Base-by-base conservation (phyloP, 2,329 filamentous ascomycete species). In the Raffaelea albimanens region DNA sequence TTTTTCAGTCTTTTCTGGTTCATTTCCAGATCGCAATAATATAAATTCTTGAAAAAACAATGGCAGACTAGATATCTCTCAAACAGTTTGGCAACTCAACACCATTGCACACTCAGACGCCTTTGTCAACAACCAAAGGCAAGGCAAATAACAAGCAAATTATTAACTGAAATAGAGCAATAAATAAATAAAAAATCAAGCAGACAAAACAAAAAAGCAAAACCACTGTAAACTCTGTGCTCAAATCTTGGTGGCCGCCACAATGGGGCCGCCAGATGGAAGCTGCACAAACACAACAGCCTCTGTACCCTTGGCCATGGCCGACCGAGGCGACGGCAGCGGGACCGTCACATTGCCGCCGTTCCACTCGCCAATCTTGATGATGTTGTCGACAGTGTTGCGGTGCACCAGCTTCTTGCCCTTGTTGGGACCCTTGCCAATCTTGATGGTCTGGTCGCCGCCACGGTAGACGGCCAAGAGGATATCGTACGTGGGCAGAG, bases 321-420 rank as follows among this genome's bases (percentile, higher is more conserved):
- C 43, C 3, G 53, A 47, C n/a, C 50, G 50, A 13, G 53, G 40
- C 10, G 50, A 29, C 5, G 61, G 61, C 41, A 63, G 52, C 4
- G 53, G 39, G 5, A 59, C 33, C 2, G 56, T 56, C 4, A 59
- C 31, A 46, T 63, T 57, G 2, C 62, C 62, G 1, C 62, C 62
- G 18, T 31, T 53, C 62, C 62, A 66, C 48, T 64, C 59, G 5
- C 63, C 63, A 49, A 63, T 56, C 56, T 63, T 64, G 43, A 53
- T 52, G 8, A 64, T 46, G 21, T 58, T 56, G 29, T 55, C 57
- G 2, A 64, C 62, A 1, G 59, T 49, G 45, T 65, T 63, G 29
- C 56, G 56, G 44, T 65, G 61, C 23, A 55, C 48, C 14, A 66
- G 47, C 45, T 63, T 64, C 53, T 63, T 63, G 22, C 61, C 60